Evolutionary conservation across 225 moss, liverwort and hornwort genomes (phyloP).

Genomic region (Pseudoscleropodium purum): DNA sequence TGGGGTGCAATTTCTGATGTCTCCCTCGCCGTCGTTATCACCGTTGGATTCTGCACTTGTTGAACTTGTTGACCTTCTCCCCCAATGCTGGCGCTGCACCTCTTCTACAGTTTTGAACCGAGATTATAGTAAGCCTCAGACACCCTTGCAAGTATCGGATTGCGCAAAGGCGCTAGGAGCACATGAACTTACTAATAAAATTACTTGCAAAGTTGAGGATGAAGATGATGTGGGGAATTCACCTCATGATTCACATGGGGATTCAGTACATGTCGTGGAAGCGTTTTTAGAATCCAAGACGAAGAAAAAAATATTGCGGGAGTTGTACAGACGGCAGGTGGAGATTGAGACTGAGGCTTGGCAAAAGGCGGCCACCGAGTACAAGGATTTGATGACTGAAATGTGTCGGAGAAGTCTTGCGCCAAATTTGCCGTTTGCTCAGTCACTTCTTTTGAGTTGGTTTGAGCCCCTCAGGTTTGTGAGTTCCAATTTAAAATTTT

Average conservation of each 20-base stretch:
- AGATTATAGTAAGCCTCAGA: conserved; percentile 7
- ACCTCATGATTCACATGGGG: background rate
- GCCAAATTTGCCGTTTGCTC: conserved; percentile 72
- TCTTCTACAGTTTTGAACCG: conserved; percentile 6
- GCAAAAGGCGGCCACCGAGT: conserved; percentile 58
- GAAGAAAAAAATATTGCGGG: background rate
- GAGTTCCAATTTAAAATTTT: background rate
- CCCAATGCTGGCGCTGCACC: conserved; percentile 21
- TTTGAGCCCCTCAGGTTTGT: conserved; percentile 78
- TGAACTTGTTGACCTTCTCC: conserved; percentile 35
- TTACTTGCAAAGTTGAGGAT: background rate
- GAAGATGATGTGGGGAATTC: background rate
- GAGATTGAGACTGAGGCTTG: conserved; percentile 62
- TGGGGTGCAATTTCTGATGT: conserved; percentile 1
- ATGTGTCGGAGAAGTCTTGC: conserved; percentile 93
- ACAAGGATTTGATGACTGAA: conserved; percentile 62
- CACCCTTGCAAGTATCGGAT: background rate
- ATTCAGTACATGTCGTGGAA: background rate
- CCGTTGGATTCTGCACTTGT: conserved; percentile 27
- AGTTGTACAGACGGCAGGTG: conserved; percentile 52
- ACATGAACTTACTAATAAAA: conserved; percentile 4
- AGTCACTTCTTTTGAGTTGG: conserved; percentile 74
- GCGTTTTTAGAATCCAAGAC: background rate
- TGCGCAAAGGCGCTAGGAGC: conserved; percentile 2
- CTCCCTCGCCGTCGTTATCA: conserved; percentile 12